Conservation (phyloP, 1,139 yeast species). For the Suhomyces chickasaworum region DNA sequence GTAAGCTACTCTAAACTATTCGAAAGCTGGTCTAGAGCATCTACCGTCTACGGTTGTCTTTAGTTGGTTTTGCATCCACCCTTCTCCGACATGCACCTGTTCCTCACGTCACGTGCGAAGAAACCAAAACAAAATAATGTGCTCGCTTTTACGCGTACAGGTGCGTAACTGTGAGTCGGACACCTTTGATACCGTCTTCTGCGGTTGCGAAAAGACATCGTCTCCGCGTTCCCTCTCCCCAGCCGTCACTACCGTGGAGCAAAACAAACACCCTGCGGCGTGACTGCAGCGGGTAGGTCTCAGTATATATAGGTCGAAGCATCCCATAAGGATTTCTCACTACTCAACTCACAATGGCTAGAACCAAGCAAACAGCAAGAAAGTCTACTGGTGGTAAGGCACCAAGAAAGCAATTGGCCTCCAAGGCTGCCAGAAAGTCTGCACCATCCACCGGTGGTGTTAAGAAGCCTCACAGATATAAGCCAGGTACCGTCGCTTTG, state of each 20-base stretch:
- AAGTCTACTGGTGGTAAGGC: constrained; percentile 99
- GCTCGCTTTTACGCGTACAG: not conserved
- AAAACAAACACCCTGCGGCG: constrained; percentile 3
- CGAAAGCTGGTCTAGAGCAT: no score
- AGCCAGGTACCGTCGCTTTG: constrained; percentile 99
- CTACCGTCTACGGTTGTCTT: no score
- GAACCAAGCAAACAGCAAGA: constrained; percentile 99
- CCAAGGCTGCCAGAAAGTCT: constrained; percentile 98
- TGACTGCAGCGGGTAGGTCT: not conserved
- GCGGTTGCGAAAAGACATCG: constrained; percentile 10
- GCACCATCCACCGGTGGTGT: constrained; percentile 99
- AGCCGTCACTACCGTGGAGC: not conserved
- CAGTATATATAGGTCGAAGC: constrained; percentile 7
- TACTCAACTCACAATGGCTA: constrained; percentile 66
- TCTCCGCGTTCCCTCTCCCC: not conserved
- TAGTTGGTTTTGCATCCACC: no score
- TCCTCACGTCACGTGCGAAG: not conserved
- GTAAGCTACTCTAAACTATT: no score
- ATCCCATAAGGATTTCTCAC: not conserved
- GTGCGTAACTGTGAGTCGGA: constrained; percentile 4
- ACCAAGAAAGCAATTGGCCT: constrained; percentile 98
- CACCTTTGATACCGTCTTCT: constrained; percentile 1
- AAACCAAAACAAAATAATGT: not conserved
- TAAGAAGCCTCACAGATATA: constrained; percentile 99
- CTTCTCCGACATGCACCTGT: no score